Evolutionary conservation across 108 stramenopile genomes (phyloP).

Genomic region (Cyclostephanos invisitatus): DNA sequence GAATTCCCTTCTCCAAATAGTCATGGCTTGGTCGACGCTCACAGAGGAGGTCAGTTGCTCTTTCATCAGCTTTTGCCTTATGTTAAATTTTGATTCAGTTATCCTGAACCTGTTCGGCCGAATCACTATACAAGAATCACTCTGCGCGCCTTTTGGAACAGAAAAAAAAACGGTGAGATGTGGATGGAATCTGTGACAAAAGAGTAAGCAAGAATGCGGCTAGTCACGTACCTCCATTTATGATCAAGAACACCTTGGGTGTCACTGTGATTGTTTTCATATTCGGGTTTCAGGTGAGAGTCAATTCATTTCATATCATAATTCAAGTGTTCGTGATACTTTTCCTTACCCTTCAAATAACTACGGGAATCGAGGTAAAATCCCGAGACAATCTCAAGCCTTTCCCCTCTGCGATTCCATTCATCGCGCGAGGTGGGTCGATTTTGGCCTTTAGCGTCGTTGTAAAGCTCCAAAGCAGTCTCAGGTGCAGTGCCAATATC

Average conservation of each 20-base stretch:
- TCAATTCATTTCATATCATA: too few relatives aligned
- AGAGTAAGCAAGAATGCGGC: background rate
- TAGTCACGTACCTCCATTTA: slow-evolving; percentile 17
- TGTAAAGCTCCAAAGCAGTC: slow-evolving; percentile 23
- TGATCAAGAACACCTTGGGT: slow-evolving; percentile 25
- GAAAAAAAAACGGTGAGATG: background rate
- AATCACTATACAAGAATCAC: slow-evolving; percentile 16
- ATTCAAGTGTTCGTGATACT: too few relatives aligned
- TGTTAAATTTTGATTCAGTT: background rate
- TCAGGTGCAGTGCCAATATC: slow-evolving; percentile 34
- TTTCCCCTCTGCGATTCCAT: background rate
- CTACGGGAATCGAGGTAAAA: slow-evolving; percentile 27
- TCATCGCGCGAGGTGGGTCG: slow-evolving; percentile 7
- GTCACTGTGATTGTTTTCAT: background rate
- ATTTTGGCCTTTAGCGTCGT: slow-evolving; percentile 19
- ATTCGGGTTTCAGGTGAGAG: too few relatives aligned
- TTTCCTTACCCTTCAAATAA: background rate
- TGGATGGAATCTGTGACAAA: background rate
- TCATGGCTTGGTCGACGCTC: background rate
- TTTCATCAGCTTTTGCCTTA: background rate
- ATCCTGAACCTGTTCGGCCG: slow-evolving; percentile 23
- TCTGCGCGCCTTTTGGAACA: background rate
- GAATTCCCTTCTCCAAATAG: slow-evolving; percentile 13
- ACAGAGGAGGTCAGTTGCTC: background rate
- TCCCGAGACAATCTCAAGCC: slow-evolving; percentile 9